Evolutionary conservation across 768 basidiomycete species (phyloP).

Genomic region (Boletellus emodensis): DNA sequence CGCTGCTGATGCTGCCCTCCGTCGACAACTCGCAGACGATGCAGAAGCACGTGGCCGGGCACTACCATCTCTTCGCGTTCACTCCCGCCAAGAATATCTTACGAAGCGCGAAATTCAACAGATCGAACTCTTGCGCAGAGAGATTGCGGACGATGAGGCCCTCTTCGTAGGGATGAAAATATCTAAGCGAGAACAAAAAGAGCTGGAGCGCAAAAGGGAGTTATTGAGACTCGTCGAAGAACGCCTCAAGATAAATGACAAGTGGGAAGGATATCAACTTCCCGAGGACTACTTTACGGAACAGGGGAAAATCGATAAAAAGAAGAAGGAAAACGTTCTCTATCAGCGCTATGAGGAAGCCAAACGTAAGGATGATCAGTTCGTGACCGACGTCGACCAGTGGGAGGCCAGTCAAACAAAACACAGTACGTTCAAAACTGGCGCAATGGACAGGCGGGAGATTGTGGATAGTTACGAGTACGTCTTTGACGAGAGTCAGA

Average conservation of each 20-base stretch:
- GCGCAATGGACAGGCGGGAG: conserved; percentile 86
- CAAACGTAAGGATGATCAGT: conserved; percentile 87
- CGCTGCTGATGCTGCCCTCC: conserved; percentile 77
- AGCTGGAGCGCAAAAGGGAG: conserved; percentile 91
- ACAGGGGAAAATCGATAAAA: conserved; percentile 96
- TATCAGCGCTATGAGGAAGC: conserved; percentile 96
- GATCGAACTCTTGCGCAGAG: conserved; percentile 86
- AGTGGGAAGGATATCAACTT: conserved; percentile 91
- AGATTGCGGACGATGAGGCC: conserved; percentile 92
- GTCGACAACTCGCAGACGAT: conserved; percentile 82
- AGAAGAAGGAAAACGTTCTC: conserved; percentile 88
- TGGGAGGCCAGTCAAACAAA: conserved; percentile 93
- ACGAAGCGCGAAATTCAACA: conserved; percentile 96
- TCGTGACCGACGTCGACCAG: conserved; percentile 94
- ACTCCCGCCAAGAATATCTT: conserved; percentile 92
- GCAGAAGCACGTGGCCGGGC: conserved; percentile 49
- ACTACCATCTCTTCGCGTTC: conserved; percentile 73
- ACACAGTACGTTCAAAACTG: conserved; percentile 85
- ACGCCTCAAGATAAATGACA: conserved; percentile 90
- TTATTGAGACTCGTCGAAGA: conserved; percentile 90
- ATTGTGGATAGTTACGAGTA: conserved; percentile 89
- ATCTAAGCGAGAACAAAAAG: conserved; percentile 74
- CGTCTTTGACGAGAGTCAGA: conserved; percentile 97
- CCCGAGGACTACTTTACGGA: conserved; percentile 99
- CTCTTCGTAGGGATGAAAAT: conserved; percentile 90